Conservation (phyloP, 805 yeast species). For the Sugiyamaella mastotermitis region DNA sequence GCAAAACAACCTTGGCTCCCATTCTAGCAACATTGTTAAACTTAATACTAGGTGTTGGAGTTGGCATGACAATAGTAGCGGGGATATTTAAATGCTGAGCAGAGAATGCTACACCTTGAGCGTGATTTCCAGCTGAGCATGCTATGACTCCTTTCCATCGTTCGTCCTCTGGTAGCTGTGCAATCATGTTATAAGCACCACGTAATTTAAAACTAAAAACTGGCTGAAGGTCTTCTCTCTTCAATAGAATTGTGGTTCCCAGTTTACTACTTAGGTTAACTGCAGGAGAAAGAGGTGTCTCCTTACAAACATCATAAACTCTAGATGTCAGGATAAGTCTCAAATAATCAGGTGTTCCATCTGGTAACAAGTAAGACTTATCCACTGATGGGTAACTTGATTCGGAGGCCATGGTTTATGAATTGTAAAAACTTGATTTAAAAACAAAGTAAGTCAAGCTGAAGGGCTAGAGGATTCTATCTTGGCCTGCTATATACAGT, state of each 20-base stretch:
- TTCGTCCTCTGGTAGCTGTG: slow-evolving; percentile 58
- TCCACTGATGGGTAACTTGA: background rate
- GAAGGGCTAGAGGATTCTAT: too few relatives aligned
- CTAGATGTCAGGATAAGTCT: slow-evolving; percentile 85
- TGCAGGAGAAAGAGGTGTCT: slow-evolving; percentile 78
- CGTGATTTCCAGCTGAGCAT: slow-evolving; percentile 98
- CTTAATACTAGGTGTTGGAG: slow-evolving; percentile 92
- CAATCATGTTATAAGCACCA: slow-evolving; percentile 97
- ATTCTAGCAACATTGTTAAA: slow-evolving; percentile 84
- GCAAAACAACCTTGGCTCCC: slow-evolving; percentile 89
- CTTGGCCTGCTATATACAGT: too few relatives aligned
- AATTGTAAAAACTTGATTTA: too few relatives aligned
- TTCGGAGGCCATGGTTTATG: too few relatives aligned
- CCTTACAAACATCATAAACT: slow-evolving; percentile 91
- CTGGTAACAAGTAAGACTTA: slow-evolving; percentile 2
- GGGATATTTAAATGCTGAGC: slow-evolving; percentile 82
- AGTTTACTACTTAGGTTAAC: slow-evolving; percentile 64
- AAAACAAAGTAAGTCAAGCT: too few relatives aligned
- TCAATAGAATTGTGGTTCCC: slow-evolving; percentile 71
- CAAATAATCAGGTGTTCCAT: slow-evolving; percentile 75
- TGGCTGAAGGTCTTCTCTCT: slow-evolving; percentile 90
- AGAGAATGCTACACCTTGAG: slow-evolving; percentile 96
- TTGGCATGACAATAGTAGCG: slow-evolving; percentile 97
- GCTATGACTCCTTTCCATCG: slow-evolving; percentile 87
- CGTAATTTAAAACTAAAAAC: slow-evolving; percentile 94